Base-by-base conservation (phyloP, 192 early-diverging fungal species). In the Backusella westeae region DNA sequence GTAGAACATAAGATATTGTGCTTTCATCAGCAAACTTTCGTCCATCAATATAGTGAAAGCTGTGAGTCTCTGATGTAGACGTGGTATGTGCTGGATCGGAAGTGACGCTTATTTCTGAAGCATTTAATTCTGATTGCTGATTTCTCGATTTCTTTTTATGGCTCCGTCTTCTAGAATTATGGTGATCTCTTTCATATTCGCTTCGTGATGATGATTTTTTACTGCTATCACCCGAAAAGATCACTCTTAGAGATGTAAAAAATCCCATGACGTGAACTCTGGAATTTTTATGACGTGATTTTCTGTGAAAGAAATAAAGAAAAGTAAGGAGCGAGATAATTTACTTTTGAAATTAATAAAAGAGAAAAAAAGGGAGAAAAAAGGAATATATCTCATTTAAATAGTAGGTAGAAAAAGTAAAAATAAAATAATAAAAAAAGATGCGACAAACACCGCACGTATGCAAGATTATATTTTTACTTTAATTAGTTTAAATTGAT, bases 21-120 rank as follows among this genome's bases (percentile, higher is more conserved):
- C 81, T 71, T 2, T 76, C 79, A 69, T 85, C 81, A 71, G 85
- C 82, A 68, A 77, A 85, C 59, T 85, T 80, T 67, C 85, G 73
- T 4, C 73, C 73, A 29, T 66, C 56, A 26, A 44, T 42, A 32
- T 42, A 75, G 1, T 65, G 59, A 49, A 66, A 75, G 1, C 49
- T 75, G 2, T 38, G 26, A 17, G 26, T 34, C 15, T 74, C 36
- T 74, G 59, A 29, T 14, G 39, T 67, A 32, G 19, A 23, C 0
- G 19, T 41, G 19, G 67, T 38, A 2, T 26, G 9, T 12, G 53
- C 1, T 59, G 53, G 53, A 59, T 59, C 53, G 23, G 53, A 59
- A 59, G 9, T 59, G 53, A 10, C 3, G 9, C 53, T 59, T 59
- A 59, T 59, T 59, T 59, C 53, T 59, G 53, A 59, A 26, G n/a